A percentile compares a stretch with the other conserved stretches of the same genome.
Evolutionary conservation across 148 eudicot genomes (phyloP).

Genomic region (Rhododendron henanense): DNA sequence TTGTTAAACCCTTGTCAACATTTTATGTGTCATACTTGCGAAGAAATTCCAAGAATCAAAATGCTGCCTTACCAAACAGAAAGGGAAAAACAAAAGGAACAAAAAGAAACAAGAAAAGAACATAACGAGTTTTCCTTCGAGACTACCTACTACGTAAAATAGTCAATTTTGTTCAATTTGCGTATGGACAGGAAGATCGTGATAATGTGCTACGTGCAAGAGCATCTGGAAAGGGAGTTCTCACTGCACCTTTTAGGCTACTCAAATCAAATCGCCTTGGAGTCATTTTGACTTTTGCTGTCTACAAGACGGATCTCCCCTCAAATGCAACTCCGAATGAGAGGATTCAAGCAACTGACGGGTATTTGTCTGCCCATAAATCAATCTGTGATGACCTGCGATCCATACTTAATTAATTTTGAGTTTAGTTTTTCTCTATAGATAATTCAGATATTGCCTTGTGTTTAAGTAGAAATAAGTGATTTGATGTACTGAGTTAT

Average conservation of each 20-base stretch:
- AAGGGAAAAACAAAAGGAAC: background rate
- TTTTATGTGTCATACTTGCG: background rate
- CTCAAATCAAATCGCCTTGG: constrained; percentile 90
- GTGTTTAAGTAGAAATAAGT: background rate
- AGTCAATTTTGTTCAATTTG: constrained; percentile 10
- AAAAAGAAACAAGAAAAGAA: background rate
- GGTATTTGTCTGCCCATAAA: constrained; percentile 35
- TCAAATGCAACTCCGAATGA: constrained; percentile 70
- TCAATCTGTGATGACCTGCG: background rate
- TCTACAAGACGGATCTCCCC: constrained; percentile 77
- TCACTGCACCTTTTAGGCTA: constrained; percentile 87
- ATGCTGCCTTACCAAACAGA: background rate
- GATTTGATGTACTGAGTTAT: background rate
- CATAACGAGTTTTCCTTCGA: background rate
- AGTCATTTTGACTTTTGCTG: constrained; percentile 93
- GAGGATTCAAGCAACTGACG: constrained; percentile 69
- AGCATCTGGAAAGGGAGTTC: constrained; percentile 89
- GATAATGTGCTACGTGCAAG: constrained; percentile 96
- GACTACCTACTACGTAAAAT: background rate
- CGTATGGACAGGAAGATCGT: constrained; percentile 75
- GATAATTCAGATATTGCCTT: background rate
- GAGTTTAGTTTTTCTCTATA: background rate
- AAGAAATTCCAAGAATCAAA: background rate
- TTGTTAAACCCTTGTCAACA: background rate
- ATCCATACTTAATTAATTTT: background rate